Percentiles rank a stretch among this genome's conserved stretches.
Evolutionary conservation across 2,329 filamentous ascomycete species (phyloP).

Genomic region (Coniochaeta sp.): DNA sequence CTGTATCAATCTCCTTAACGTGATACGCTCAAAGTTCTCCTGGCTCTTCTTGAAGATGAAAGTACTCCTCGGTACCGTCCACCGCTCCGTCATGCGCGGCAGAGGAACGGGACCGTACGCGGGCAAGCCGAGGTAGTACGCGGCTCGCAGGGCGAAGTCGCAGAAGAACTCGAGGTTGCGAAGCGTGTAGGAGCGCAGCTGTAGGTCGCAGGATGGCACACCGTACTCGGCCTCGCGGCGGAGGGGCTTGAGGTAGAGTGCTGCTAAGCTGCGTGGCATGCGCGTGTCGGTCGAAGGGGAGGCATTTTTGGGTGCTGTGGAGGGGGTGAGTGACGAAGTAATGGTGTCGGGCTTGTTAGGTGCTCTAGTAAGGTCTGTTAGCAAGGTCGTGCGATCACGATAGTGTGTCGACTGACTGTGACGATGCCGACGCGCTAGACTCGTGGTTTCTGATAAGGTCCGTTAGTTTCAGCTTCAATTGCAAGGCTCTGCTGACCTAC

Average conservation of each 20-base stretch:
- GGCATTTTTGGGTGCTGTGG: neutral
- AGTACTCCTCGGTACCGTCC: conserved; percentile 82
- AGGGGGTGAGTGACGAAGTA: neutral
- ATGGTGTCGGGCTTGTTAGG: neutral
- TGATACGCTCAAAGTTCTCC: conserved; percentile 95
- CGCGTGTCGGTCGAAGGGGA: conserved; percentile 28
- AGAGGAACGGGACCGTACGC: conserved; percentile 81
- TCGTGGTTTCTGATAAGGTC: conserved; percentile 1
- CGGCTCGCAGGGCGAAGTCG: conserved; percentile 89
- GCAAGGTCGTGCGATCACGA: neutral
- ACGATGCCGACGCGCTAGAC: neutral
- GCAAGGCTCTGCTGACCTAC: conserved; percentile 7
- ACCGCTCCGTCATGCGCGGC: conserved; percentile 80
- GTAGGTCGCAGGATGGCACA: conserved; percentile 81
- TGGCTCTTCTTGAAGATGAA: conserved; percentile 98
- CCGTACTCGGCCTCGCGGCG: conserved; percentile 67
- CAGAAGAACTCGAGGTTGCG: conserved; percentile 90
- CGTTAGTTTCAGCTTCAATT: conserved; percentile 1
- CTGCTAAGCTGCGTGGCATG: conserved; percentile 73
- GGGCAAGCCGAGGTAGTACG: conserved; percentile 85
- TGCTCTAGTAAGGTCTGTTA: neutral
- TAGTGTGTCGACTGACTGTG: neutral
- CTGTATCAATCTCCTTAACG: conserved; percentile 77
- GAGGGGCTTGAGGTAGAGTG: conserved; percentile 77
- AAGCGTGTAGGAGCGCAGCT: conserved; percentile 83